phyloP scores from a whole-genome alignment of 2,329 filamentous ascomycete species.

The Thermothelomyces thermophilus region DNA sequence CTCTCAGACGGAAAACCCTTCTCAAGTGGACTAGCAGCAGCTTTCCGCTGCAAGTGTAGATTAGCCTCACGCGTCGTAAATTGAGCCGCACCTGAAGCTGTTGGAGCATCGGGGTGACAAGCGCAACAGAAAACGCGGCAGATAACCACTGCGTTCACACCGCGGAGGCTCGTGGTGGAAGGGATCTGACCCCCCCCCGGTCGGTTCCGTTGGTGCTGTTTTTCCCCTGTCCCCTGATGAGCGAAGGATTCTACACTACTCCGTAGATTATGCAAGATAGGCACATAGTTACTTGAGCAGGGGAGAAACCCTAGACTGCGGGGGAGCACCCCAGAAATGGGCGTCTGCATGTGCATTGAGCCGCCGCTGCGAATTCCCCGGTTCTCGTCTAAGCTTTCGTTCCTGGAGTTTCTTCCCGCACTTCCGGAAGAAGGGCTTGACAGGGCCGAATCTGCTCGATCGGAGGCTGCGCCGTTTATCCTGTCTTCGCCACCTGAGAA shows the following conservation, averaged over 20 bases:
- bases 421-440: not conserved
- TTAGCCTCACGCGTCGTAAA: constrained; percentile 14
- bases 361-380: constrained; percentile 14
- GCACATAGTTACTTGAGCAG: no score
- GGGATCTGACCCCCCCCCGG: constrained; percentile 1
- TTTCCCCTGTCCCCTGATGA: constrained; percentile 1
- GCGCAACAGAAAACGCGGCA: constrained; percentile 3
- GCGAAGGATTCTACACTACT: constrained; percentile 6
- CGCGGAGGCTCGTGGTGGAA: not conserved
- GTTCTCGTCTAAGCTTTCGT: not conserved
- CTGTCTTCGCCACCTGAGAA: not conserved
- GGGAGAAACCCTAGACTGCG: constrained; percentile 14
- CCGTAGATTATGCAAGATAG: no score
- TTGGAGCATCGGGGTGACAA: not conserved
- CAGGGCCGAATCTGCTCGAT: not conserved
- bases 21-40: constrained; percentile 4
- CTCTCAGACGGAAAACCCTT: constrained; percentile 12
- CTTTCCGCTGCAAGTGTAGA: constrained; percentile 2
- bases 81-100: constrained; percentile 15
- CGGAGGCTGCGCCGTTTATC: not conserved
- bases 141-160: not conserved
- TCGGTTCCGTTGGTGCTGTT: not conserved
- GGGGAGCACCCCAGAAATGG: constrained; percentile 14
- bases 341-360: constrained; percentile 12
- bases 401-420: not conserved